Evolutionary conservation across 2,329 filamentous ascomycete species (phyloP).

Genomic region (Cytospora chrysosperma): DNA sequence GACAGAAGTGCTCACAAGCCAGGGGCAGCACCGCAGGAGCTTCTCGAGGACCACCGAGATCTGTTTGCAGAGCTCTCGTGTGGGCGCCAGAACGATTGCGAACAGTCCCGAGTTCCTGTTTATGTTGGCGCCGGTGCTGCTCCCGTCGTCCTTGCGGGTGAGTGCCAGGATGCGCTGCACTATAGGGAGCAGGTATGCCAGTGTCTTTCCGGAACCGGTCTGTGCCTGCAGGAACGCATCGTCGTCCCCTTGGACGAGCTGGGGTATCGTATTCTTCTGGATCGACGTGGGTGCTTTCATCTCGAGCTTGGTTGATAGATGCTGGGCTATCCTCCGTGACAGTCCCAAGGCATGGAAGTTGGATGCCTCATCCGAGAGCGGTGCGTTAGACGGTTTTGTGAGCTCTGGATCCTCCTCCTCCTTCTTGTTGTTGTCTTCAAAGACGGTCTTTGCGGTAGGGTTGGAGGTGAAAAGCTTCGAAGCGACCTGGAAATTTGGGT

Average conservation of each 20-base stretch:
- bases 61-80: constrained; percentile 90
- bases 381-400: constrained; percentile 83
- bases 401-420: constrained; percentile 47
- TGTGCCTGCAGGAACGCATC: constrained; percentile 97
- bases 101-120: constrained; percentile 87
- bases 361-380: constrained; percentile 76
- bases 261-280: constrained; percentile 83
- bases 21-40: constrained; percentile 83
- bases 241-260: constrained; percentile 74
- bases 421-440: constrained; percentile 48
- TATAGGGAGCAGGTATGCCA: constrained; percentile 92
- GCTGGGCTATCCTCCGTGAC: constrained; percentile 74
- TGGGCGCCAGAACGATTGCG: constrained; percentile 90
- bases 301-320: constrained; percentile 80
- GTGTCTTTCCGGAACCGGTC: constrained; percentile 94
- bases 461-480: constrained; percentile 94
- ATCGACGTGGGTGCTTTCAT: constrained; percentile 92
- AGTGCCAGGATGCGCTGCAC: constrained; percentile 84
- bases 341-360: constrained; percentile 86
- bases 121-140: constrained; percentile 51
- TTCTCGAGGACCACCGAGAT: constrained; percentile 85
- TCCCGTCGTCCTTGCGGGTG: constrained; percentile 54
- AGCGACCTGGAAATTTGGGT: constrained; percentile 59
- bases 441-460: constrained; percentile 66
- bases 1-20: constrained; percentile 88